phyloP scores from a whole-genome alignment of 139 green algal genomes.

The Tetraselmis striata region DNA sequence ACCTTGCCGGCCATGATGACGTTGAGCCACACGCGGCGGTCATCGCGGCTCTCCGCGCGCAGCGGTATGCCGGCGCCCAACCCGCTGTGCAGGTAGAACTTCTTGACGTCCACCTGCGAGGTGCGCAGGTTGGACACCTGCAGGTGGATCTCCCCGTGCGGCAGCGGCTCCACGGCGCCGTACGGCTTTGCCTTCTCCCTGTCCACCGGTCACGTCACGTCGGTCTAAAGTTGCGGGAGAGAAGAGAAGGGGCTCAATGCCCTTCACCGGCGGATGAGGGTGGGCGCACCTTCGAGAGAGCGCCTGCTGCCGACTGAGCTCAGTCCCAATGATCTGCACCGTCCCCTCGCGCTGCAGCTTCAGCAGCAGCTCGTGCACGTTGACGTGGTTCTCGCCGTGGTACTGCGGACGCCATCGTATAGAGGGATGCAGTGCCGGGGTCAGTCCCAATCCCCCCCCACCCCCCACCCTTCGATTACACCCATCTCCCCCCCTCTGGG shows the following conservation, averaged over 20 bases:
- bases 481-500: too few relatives aligned
- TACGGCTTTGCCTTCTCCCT: conserved; percentile 2
- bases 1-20: neutral
- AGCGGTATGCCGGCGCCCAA: conserved; percentile 45
- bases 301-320: conserved; percentile 35
- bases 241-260: conserved; percentile 3
- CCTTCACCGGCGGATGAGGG: neutral
- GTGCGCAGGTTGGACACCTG: conserved; percentile 50
- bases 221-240: too few relatives aligned
- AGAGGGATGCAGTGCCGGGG: neutral
- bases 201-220: too few relatives aligned
- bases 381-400: conserved; percentile 18
- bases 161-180: conserved; percentile 1
- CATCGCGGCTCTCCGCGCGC: conserved; percentile 49
- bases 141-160: conserved; percentile 40
- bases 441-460: too few relatives aligned
- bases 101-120: conserved; percentile 53
- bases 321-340: conserved; percentile 34
- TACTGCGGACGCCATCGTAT: too few relatives aligned
- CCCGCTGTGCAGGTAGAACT: conserved; percentile 69
- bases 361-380: conserved; percentile 44
- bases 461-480: too few relatives aligned
- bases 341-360: conserved; percentile 30
- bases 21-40: conserved; percentile 14
- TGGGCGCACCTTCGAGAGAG: neutral